phyloP scores from a whole-genome alignment of 768 basidiomycete species.

The Galerina sulciceps region DNA sequence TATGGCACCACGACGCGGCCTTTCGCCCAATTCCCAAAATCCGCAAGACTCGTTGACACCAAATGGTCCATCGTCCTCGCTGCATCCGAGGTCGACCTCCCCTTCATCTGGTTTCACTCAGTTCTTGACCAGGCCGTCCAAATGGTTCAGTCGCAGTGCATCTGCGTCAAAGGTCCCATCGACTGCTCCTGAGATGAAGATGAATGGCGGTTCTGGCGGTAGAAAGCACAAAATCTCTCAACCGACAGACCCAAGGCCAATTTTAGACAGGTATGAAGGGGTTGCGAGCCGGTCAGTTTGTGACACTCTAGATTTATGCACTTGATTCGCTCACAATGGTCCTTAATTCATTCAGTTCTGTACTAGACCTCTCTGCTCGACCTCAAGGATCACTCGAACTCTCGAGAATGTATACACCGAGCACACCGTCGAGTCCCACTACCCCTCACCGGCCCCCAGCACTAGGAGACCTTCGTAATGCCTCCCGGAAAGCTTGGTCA shows the following conservation, averaged over 20 bases:
- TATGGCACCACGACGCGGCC: slow-evolving; percentile 58
- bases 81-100: slow-evolving; percentile 60
- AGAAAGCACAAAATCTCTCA: slow-evolving; percentile 81
- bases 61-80: slow-evolving; percentile 30
- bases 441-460: slow-evolving; percentile 27
- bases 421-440: slow-evolving; percentile 42
- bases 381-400: slow-evolving; percentile 50
- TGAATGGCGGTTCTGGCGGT: slow-evolving; percentile 41
- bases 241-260: slow-evolving; percentile 82
- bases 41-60: slow-evolving; percentile 28
- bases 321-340: slow-evolving; percentile 1
- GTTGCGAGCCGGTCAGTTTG: slow-evolving; percentile 56
- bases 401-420: slow-evolving; percentile 38
- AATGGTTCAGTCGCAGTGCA: slow-evolving; percentile 71
- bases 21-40: slow-evolving; percentile 35
- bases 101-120: slow-evolving; percentile 68
- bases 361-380: slow-evolving; percentile 61
- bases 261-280: slow-evolving; percentile 59
- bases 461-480: slow-evolving; percentile 69
- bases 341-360: slow-evolving; percentile 51
- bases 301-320: not conserved
- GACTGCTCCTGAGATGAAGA: slow-evolving; percentile 44
- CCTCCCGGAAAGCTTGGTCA: slow-evolving; percentile 79
- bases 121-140: slow-evolving; percentile 68
- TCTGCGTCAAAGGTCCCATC: slow-evolving; percentile 53